These are phyloP conservation scores for Mortierella sp. DNA, from an alignment of 371 early-diverging fungal species.

Conservation along the genomic window DNA sequence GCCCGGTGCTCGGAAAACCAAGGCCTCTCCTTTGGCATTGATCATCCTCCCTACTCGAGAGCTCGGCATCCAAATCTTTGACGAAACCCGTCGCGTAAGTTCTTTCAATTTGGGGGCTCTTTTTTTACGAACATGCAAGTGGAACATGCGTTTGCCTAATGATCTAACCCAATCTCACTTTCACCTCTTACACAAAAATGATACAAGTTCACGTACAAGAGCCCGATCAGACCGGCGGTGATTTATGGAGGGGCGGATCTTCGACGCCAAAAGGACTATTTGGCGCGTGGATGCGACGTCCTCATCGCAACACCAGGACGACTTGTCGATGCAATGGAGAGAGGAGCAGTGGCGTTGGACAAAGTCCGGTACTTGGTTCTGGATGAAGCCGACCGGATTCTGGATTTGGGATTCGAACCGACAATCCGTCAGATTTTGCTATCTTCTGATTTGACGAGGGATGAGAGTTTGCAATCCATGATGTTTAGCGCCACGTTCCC, in stretches of 20 bases:
- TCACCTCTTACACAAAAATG: neutral
- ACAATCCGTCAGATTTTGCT: conserved; percentile 88
- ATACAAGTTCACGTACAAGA: conserved; percentile 63
- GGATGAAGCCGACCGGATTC: conserved; percentile 98
- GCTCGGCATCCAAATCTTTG: conserved; percentile 71
- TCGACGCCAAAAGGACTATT: conserved; percentile 86
- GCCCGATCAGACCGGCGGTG: conserved; percentile 70
- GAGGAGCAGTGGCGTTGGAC: conserved; percentile 82
- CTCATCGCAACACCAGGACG: conserved; percentile 99
- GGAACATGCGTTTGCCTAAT: neutral
- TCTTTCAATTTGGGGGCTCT: neutral
- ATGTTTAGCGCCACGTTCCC: conserved; percentile 99
- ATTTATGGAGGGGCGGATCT: conserved; percentile 95
- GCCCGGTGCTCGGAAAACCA: conserved; percentile 33
- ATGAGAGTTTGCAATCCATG: conserved; percentile 88
- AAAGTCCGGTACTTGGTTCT: conserved; percentile 94
- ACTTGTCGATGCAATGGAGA: conserved; percentile 94
- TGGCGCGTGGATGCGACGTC: conserved; percentile 93
- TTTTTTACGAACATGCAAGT: neutral
- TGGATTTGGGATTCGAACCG: conserved; percentile 99
- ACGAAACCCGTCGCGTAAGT: conserved; percentile 59
- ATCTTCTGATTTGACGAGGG: conserved; percentile 32
- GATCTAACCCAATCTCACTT: neutral
- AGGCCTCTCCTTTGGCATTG: conserved; percentile 48
- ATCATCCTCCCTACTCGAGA: conserved; percentile 75